phyloP scores from a whole-genome alignment of 2,329 filamentous ascomycete genomes.

The Xylaria sp. region DNA sequence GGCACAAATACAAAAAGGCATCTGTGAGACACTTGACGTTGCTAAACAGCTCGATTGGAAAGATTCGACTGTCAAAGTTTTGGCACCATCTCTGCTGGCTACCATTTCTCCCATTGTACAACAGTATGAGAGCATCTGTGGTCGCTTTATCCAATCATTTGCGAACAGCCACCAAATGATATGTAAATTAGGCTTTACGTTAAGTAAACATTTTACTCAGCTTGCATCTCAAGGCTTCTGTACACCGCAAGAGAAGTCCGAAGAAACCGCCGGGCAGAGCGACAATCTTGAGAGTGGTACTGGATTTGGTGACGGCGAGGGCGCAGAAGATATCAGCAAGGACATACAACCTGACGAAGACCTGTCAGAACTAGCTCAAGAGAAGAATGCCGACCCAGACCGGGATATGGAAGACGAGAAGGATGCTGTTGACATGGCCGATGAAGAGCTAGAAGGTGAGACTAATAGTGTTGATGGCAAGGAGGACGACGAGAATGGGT shows the following conservation, averaged over 20 bases:
- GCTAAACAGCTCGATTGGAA: conserved; percentile 54
- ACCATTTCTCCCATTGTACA: conserved; percentile 76
- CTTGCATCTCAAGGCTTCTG: conserved; percentile 91
- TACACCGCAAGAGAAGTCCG: conserved; percentile 82
- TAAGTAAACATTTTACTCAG: conserved; percentile 81
- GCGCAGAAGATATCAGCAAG: conserved; percentile 97
- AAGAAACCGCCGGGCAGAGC: conserved; percentile 74
- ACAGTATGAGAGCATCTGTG: conserved; percentile 75
- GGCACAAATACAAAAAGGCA: conserved; percentile 61
- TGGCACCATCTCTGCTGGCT: conserved; percentile 68
- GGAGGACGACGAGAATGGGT: conserved; percentile 69
- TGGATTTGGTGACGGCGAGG: conserved; percentile 93
- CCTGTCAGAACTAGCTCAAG: conserved; percentile 88
- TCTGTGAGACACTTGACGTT: conserved; percentile 47
- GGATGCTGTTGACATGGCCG: conserved; percentile 91
- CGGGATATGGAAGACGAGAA: conserved; percentile 81
- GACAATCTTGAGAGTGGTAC: conserved; percentile 91
- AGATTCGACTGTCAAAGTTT: conserved; percentile 54
- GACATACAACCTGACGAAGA: conserved; percentile 96
- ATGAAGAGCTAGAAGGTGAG: conserved; percentile 90
- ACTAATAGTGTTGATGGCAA: conserved; percentile 73
- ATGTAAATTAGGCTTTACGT: conserved; percentile 78
- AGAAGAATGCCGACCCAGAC: conserved; percentile 73
- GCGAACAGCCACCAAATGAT: conserved; percentile 74
- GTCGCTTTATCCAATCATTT: conserved; percentile 68